A percentile compares a stretch with the other conserved stretches of the same genome.
These are phyloP conservation scores for Syzygium jambos DNA, from an alignment of 345 rosid species.

Conservation along the genomic window DNA sequence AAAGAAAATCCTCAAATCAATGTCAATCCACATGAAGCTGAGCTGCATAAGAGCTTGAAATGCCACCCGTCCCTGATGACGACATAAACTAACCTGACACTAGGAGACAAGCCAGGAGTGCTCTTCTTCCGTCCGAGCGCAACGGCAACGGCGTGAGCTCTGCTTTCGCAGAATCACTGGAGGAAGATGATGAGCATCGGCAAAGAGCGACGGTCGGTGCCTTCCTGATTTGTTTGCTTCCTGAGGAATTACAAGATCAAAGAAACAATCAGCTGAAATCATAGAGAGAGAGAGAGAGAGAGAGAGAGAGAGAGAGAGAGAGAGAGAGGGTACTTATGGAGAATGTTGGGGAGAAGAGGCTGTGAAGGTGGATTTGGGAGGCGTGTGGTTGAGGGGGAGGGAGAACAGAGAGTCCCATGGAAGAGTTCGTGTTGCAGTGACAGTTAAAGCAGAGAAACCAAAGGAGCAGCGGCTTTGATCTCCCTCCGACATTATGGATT, in stretches of 20 bases:
- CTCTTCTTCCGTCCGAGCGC: constrained; percentile 41
- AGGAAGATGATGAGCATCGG: constrained; percentile 38
- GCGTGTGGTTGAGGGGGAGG: constrained; percentile 16
- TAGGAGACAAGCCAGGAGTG: constrained; percentile 50
- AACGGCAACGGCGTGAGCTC: constrained; percentile 6
- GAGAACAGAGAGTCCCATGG: constrained; percentile 41
- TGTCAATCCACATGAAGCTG: not conserved
- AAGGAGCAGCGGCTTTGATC: not conserved
- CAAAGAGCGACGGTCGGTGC: constrained; percentile 10
- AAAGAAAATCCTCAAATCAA: not conserved
- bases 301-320: not conserved
- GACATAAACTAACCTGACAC: constrained; percentile 31
- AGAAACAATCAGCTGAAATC: not conserved
- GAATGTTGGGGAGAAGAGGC: constrained; percentile 10
- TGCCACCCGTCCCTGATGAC: not conserved
- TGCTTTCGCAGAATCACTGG: constrained; percentile 8
- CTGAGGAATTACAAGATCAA: constrained; percentile 14
- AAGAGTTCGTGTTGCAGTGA: not conserved
- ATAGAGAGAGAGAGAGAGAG: not conserved
- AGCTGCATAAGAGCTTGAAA: not conserved
- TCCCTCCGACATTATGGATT: not conserved
- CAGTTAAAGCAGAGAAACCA: not conserved
- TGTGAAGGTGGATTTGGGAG: constrained; percentile 12
- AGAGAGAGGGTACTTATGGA: constrained; percentile 1
- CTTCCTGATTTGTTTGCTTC: constrained; percentile 17